Base-by-base conservation (phyloP, 2,329 filamentous ascomycete genomes). In the Exophiala phaeomuriformis region DNA sequence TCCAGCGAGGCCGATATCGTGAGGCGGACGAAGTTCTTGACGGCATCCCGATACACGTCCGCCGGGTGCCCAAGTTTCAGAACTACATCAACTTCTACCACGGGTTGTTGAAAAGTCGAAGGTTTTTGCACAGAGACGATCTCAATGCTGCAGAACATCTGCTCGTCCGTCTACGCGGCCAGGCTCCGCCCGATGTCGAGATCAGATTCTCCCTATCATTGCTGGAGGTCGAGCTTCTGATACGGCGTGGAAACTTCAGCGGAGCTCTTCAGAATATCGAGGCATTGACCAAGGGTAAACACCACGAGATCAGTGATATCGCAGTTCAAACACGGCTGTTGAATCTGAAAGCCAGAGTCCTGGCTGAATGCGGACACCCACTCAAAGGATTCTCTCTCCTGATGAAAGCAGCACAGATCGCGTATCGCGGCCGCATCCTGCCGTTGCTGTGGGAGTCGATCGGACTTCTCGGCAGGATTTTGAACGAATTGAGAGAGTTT, bases 341-440 rank as follows among this genome's bases (percentile, higher is more conserved):
- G 9, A 76, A 88, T 2, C 70, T 84, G 46, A 94, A 95, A 67
- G 84, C 83, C 0, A 76, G 80, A 3, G 76, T 95, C 2, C 82
- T 89, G 52, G 79, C 82, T 51, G 79, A 77, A 60, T 81, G 80
- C 41, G 85, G 84, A 1, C 80, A 84, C 2, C 79, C 88, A 0
- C 80, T 88, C 61, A 81, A 85, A 55, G 88, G 82, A 0, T 89
- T 95, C 67, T 88, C 86, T 1, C 77, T 90, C 3, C 83, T 83
- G 3, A 76, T 94, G 63, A 79, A 87, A 41, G 89, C 89, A 0
- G 84, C 86, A 2, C 84, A 79, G 64, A 80, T 89, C 12, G 84
- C 88, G 0, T 83, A 86, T 74, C 79, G 83, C 44, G 80, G 85
- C 1, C 77, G 83, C 1, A 72, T 91, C 5, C 75, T 90, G 10